These are phyloP conservation scores for Calonectria fujianensis DNA, from an alignment of 2,329 filamentous ascomycete species.

Conservation along the genomic window DNA sequence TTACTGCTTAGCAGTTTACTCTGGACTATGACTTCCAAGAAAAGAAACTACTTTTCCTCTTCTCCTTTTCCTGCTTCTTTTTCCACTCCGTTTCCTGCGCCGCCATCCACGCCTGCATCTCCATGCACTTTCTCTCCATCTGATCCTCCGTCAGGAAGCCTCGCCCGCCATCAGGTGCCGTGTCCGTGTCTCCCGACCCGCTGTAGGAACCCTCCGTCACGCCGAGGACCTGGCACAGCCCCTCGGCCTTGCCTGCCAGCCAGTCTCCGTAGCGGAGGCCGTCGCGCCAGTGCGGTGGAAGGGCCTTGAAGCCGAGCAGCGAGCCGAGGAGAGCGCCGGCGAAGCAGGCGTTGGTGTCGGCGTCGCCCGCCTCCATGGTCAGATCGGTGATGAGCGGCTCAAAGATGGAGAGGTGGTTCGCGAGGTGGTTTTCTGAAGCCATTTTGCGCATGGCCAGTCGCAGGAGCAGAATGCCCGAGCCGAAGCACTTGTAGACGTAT, in stretches of 20 bases:
- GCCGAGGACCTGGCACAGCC: constrained; percentile 62
- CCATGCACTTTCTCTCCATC: constrained; percentile 60
- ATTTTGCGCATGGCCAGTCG: constrained; percentile 64
- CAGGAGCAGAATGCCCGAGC: constrained; percentile 66
- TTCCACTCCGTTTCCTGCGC: constrained; percentile 55
- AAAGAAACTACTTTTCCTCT: constrained; percentile 50
- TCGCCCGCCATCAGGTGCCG: constrained; percentile 64
- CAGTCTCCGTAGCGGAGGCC: constrained; percentile 67
- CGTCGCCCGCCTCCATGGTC: constrained; percentile 71
- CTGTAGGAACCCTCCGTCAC: constrained; percentile 59
- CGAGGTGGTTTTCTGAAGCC: constrained; percentile 42
- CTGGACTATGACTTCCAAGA: constrained; percentile 43
- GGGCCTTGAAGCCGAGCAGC: constrained; percentile 66
- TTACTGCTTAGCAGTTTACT: background rate
- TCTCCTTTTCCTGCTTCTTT: constrained; percentile 48
- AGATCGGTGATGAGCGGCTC: constrained; percentile 69
- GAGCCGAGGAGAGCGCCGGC: constrained; percentile 70
- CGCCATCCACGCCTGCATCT: constrained; percentile 58
- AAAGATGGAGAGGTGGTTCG: constrained; percentile 59
- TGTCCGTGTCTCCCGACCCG: constrained; percentile 62
- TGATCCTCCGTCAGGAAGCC: constrained; percentile 62
- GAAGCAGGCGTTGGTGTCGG: constrained; percentile 73
- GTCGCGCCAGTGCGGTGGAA: constrained; percentile 70
- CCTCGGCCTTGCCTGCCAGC: constrained; percentile 66
- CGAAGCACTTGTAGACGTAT: constrained; percentile 73